A percentile compares a stretch with the other conserved stretches of the same genome.
These are phyloP conservation scores for Lumnitzera racemosa DNA, from an alignment of 345 rosid species.

Conservation along the genomic window DNA sequence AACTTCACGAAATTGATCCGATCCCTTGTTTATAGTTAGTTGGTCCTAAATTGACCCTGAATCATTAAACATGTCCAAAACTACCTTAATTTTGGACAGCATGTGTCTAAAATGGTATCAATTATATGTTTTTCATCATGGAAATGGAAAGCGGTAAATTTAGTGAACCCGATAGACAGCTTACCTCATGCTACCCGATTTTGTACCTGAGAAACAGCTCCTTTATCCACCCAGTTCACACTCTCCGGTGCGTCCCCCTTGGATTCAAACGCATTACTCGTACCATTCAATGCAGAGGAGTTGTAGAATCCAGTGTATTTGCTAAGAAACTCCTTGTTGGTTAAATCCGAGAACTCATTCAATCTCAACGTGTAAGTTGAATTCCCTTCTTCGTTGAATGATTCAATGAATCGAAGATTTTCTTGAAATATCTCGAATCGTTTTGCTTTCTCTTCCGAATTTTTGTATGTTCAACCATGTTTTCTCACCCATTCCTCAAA, in stretches of 20 bases:
- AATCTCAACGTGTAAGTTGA: constrained; percentile 23
- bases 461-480: background rate
- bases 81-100: too few relatives aligned
- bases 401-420: constrained; percentile 1
- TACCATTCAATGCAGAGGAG: constrained; percentile 1
- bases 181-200: constrained; percentile 27
- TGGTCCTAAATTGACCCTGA: too few relatives aligned
- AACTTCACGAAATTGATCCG: too few relatives aligned
- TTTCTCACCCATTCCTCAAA: constrained; percentile 5
- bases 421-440: constrained; percentile 1
- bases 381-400: constrained; percentile 9
- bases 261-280: constrained; percentile 14
- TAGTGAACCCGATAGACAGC: background rate
- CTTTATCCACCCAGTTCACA: constrained; percentile 26
- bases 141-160: background rate
- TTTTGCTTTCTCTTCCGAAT: background rate
- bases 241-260: constrained; percentile 9
- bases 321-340: constrained; percentile 20
- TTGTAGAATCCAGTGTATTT: constrained; percentile 13
- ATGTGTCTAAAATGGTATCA: too few relatives aligned
- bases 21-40: too few relatives aligned
- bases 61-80: too few relatives aligned
- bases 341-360: constrained; percentile 30
- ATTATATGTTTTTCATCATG: background rate
- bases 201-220: constrained; percentile 10